A percentile compares a stretch with the other conserved stretches of the same genome.
Evolutionary conservation across 495 filamentous ascomycete genomes (phyloP).

Genomic region (Bacidia rubella): DNA sequence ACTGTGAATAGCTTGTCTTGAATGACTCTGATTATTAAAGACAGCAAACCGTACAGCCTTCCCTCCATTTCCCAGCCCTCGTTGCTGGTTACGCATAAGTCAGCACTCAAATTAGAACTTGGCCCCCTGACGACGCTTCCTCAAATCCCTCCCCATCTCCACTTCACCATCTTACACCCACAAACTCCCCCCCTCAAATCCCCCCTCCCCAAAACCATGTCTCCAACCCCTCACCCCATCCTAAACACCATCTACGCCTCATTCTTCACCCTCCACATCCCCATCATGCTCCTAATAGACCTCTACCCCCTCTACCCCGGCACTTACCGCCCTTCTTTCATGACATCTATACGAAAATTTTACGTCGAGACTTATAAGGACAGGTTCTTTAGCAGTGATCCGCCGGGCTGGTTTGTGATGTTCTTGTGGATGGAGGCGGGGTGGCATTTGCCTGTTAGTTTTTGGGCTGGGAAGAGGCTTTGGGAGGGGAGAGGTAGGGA

Average conservation of each 20-base stretch:
- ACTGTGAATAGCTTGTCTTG: not conserved
- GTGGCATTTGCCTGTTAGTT: not conserved
- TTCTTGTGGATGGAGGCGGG: not conserved
- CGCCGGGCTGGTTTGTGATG: slow-evolving; percentile 42
- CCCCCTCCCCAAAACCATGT: not conserved
- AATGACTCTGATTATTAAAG: too few species aligned
- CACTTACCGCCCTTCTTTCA: slow-evolving; percentile 3
- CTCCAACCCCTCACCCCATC: not conserved
- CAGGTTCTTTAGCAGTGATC: slow-evolving; percentile 46
- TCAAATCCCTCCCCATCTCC: not conserved
- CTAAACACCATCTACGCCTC: slow-evolving; percentile 8
- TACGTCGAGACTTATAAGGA: slow-evolving; percentile 32
- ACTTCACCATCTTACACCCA: not conserved
- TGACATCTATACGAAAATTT: slow-evolving; percentile 12
- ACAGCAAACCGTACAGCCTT: too few species aligned
- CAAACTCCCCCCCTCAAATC: not conserved
- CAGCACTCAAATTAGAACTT: too few species aligned
- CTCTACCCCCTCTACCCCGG: slow-evolving; percentile 17
- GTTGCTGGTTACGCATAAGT: too few species aligned
- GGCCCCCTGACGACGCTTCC: too few species aligned
- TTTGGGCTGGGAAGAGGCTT: not conserved
- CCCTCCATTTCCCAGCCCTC: too few species aligned
- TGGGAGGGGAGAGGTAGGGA: not conserved
- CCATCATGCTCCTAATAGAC: slow-evolving; percentile 17
- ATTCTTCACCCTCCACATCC: slow-evolving; percentile 20